Evolutionary conservation across 345 rosid species (phyloP).

Genomic region (Eucalyptus virginea): DNA sequence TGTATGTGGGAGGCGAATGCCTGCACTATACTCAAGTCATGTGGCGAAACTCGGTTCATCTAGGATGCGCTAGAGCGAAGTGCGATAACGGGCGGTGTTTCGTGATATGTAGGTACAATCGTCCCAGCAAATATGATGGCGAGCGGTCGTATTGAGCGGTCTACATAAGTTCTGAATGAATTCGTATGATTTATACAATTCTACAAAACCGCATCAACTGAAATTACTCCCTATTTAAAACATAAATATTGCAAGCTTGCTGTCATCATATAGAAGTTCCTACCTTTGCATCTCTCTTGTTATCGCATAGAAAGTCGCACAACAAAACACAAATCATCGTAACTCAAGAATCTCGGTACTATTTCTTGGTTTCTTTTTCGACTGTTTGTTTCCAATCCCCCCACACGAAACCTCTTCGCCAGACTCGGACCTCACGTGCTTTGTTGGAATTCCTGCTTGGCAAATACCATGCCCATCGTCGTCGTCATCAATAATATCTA

Average conservation of each 20-base stretch:
- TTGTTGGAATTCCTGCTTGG: background rate
- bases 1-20: no score
- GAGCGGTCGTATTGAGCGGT: no score
- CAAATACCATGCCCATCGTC: background rate
- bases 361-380: conserved; percentile 11
- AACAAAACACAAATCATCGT: background rate
- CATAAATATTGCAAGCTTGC: background rate
- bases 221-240: no score
- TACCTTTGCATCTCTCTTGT: background rate
- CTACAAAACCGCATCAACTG: no score
- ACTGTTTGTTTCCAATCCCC: background rate
- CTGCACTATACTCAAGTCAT: no score
- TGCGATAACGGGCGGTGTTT: no score
- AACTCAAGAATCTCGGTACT: conserved; percentile 25
- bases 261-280: background rate
- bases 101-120: no score
- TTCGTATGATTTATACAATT: no score
- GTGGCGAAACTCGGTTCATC: no score
- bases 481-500: conserved; percentile 6
- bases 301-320: background rate
- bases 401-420: background rate
- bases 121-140: no score
- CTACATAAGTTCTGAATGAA: no score
- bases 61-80: no score
- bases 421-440: conserved; percentile 1